These are phyloP conservation scores for Solanum appendiculatum DNA, from an alignment of 257 asterid genomes.

Conservation along the genomic window DNA sequence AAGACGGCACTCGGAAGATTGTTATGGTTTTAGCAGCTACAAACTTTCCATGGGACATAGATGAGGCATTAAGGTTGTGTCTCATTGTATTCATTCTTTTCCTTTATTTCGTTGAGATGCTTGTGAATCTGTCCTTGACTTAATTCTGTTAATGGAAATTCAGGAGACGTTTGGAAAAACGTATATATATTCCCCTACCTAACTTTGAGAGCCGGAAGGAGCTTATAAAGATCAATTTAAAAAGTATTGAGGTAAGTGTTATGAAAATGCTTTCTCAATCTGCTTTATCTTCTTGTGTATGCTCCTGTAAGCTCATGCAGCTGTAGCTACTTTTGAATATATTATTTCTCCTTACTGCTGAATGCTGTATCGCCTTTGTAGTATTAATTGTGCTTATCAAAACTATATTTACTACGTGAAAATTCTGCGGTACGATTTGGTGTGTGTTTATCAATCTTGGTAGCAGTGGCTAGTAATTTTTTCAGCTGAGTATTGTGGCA, in stretches of 20 bases:
- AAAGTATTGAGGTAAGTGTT: conserved; percentile 73
- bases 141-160: conserved; percentile 11
- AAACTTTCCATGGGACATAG: conserved; percentile 98
- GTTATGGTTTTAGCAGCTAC: conserved; percentile 99
- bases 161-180: conserved; percentile 96
- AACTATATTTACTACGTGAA: neutral
- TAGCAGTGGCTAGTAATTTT: neutral
- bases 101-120: neutral
- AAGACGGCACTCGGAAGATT: conserved; percentile 85
- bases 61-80: conserved; percentile 84
- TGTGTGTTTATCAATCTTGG: neutral
- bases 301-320: neutral
- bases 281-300: neutral
- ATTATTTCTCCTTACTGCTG: neutral
- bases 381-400: neutral
- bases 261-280: neutral
- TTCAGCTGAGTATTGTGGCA: neutral
- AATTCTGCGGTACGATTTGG: neutral
- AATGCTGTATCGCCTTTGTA: neutral
- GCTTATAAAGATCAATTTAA: conserved; percentile 79
- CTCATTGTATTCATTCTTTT: conserved; percentile 1
- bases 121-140: neutral
- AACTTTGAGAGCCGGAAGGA: conserved; percentile 85
- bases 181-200: conserved; percentile 93
- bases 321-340: neutral